A percentile compares a stretch with the other conserved stretches of the same genome.
Evolutionary conservation across 192 early-diverging fungal genomes (phyloP).

Genomic region (Coemansia sp.): DNA sequence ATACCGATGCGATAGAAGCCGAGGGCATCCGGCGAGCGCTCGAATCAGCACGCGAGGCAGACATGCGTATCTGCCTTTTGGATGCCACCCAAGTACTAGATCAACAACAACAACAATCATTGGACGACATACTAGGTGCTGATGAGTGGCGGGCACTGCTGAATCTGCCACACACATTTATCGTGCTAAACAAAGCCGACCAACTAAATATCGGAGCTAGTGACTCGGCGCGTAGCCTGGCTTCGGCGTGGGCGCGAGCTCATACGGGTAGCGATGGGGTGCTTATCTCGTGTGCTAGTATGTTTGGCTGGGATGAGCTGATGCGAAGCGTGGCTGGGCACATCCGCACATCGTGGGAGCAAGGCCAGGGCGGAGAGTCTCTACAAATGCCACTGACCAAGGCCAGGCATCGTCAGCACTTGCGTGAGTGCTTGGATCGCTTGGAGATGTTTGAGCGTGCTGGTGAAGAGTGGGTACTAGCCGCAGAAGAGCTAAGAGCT

Average conservation of each 20-base stretch:
- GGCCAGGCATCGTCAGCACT: conserved; percentile 66
- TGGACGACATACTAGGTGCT: background rate
- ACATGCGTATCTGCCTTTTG: conserved; percentile 70
- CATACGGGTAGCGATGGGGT: background rate
- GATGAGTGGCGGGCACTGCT: conserved; percentile 24
- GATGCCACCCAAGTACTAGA: conserved; percentile 20
- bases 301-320: conserved; percentile 31
- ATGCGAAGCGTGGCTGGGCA: conserved; percentile 27
- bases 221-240: background rate
- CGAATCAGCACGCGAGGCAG: conserved; percentile 55
- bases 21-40: conserved; percentile 70
- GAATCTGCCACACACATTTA: conserved; percentile 56
- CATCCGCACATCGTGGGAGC: conserved; percentile 34
- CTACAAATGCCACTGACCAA: conserved; percentile 65
- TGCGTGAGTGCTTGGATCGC: conserved; percentile 58
- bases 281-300: conserved; percentile 31
- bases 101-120: background rate
- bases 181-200: conserved; percentile 72
- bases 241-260: conserved; percentile 8
- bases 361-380: background rate
- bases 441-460: conserved; percentile 49
- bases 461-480: conserved; percentile 59
- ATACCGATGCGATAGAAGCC: conserved; percentile 65
- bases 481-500: conserved; percentile 72
- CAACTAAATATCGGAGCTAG: too few species aligned